A percentile compares a stretch with the other conserved stretches of the same genome.
Evolutionary conservation across 2,329 filamentous ascomycete species (phyloP).

Genomic region (Diaporthe nobilis): DNA sequence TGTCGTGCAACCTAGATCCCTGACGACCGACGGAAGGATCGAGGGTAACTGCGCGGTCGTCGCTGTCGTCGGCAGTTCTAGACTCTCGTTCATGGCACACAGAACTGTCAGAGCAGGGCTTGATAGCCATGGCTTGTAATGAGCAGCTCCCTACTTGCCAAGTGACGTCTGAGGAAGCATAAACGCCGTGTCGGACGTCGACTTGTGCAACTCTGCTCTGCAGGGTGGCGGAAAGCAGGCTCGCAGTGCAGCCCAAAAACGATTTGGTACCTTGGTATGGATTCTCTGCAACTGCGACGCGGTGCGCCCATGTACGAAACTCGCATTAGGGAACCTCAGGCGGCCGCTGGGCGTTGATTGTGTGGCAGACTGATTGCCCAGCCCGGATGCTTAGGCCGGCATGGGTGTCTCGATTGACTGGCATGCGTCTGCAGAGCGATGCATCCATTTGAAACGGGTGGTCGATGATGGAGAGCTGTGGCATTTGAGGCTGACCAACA

Average conservation of each 20-base stretch:
- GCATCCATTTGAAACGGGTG: constrained; percentile 23
- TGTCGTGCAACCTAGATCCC: constrained; percentile 28
- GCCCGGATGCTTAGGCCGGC: constrained; percentile 7
- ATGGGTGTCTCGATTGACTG: constrained; percentile 20
- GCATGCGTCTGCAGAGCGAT: constrained; percentile 23
- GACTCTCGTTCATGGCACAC: neutral
- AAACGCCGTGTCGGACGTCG: neutral
- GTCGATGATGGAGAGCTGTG: neutral
- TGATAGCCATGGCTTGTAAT: neutral
- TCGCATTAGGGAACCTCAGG: constrained; percentile 21
- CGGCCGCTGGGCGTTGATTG: constrained; percentile 19
- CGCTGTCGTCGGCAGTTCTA: constrained; percentile 31
- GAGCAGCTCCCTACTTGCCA: neutral
- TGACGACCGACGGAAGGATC: constrained; percentile 25
- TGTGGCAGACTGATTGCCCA: constrained; percentile 27
- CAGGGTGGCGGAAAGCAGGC: constrained; percentile 7
- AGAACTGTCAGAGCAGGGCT: neutral
- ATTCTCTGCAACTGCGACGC: constrained; percentile 10
- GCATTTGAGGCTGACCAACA: neutral
- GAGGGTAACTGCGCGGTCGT: constrained; percentile 1
- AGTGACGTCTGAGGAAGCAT: neutral
- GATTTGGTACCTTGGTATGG: constrained; percentile 16
- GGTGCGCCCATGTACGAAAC: constrained; percentile 31
- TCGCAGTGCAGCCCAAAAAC: constrained; percentile 5
- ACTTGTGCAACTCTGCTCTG: neutral